A percentile compares a stretch with the other conserved stretches of the same genome.
Evolutionary conservation across 2,329 filamentous ascomycete genomes (phyloP).

Genomic region (Colletotrichum sp.): DNA sequence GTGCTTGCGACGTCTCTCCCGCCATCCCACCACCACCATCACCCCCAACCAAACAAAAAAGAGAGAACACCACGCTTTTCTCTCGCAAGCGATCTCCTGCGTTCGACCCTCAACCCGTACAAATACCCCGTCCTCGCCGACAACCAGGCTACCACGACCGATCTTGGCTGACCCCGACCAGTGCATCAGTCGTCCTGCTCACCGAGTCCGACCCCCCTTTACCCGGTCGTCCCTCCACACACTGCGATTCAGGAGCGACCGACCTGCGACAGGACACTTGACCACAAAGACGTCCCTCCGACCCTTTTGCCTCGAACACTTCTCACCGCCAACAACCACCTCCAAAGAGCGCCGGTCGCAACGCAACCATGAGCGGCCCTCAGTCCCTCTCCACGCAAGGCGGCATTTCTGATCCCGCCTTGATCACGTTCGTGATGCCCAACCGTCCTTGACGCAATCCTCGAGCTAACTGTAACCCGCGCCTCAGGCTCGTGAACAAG

Average conservation of each 20-base stretch:
- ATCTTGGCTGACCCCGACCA: background rate
- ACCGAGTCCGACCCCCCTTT: background rate
- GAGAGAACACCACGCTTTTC: background rate
- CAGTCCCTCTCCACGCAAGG: conserved; percentile 34
- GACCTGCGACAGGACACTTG: conserved; percentile 19
- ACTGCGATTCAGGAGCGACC: conserved; percentile 17
- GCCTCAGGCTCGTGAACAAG: conserved; percentile 86
- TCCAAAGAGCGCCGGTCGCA: conserved; percentile 2
- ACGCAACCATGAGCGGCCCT: conserved; percentile 16
- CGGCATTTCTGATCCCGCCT: conserved; percentile 70
- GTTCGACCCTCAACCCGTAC: background rate
- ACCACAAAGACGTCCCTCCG: conserved; percentile 7
- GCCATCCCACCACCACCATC: conserved; percentile 1
- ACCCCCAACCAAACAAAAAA: background rate
- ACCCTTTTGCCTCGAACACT: background rate
- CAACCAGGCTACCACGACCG: background rate
- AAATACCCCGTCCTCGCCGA: conserved; percentile 2
- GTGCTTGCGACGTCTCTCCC: conserved; percentile 14
- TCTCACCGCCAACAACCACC: background rate
- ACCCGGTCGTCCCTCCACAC: conserved; percentile 9
- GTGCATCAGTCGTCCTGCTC: background rate
- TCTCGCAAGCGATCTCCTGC: background rate
- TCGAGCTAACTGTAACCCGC: conserved; percentile 15
- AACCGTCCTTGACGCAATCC: conserved; percentile 15
- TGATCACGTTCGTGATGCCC: conserved; percentile 61